Conservation (phyloP, 495 filamentous ascomycete genomes). For the Sordaria brevicollis region DNA sequence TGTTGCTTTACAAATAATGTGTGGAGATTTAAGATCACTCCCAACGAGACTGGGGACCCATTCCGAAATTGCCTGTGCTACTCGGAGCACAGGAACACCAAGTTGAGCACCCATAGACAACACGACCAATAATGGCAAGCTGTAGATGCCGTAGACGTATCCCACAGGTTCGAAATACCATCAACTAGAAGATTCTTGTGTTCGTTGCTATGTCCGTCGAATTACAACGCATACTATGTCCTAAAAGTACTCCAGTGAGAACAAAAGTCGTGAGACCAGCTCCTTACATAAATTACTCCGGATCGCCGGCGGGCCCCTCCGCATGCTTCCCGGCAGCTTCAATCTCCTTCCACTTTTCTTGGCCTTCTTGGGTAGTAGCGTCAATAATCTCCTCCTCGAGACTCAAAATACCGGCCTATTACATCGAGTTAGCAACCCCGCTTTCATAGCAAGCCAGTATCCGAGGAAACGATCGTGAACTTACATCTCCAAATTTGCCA, state of each 20-base stretch:
- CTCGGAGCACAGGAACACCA: background rate
- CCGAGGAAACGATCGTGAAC: conserved; percentile 6
- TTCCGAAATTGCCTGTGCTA: background rate
- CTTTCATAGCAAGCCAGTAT: background rate
- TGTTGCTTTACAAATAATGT: background rate
- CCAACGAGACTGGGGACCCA: background rate
- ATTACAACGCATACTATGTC: background rate
- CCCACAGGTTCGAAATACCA: background rate
- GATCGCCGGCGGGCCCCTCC: conserved; percentile 19
- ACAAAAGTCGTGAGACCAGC: background rate
- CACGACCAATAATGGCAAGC: background rate
- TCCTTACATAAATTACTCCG: conserved; percentile 14
- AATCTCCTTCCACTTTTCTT: conserved; percentile 64
- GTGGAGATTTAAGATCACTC: background rate
- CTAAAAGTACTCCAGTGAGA: background rate
- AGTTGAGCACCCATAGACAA: background rate
- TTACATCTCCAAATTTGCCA: conserved; percentile 64
- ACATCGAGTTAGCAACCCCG: conserved; percentile 1
- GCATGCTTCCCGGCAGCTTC: conserved; percentile 42
- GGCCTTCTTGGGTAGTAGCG: conserved; percentile 86
- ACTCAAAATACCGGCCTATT: conserved; percentile 74
- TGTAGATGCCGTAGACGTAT: background rate
- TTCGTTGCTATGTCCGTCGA: background rate
- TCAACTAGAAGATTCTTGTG: background rate
- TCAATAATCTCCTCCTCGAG: conserved; percentile 90